phyloP scores from a whole-genome alignment of 768 basidiomycete species.

The Lactarius tabidus region DNA sequence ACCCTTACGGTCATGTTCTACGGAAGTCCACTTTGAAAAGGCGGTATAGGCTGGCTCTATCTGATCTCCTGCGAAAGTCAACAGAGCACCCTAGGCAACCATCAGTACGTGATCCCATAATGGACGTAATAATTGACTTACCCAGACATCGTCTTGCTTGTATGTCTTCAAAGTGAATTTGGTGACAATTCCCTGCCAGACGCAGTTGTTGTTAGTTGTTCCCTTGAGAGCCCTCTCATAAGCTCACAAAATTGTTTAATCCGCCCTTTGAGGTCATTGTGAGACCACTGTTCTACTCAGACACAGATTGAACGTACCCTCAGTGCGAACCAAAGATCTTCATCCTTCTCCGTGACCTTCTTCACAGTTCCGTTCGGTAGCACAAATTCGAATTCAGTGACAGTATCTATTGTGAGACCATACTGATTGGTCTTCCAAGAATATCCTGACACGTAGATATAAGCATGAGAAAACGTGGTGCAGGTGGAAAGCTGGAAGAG shows the following conservation, averaged over 20 bases:
- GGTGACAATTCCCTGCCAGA: slow-evolving; percentile 9
- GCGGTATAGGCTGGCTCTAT: not conserved
- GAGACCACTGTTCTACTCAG: not conserved
- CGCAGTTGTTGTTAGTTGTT: not conserved
- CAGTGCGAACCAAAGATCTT: no score
- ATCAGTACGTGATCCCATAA: not conserved
- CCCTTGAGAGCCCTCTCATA: no score
- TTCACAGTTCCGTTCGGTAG: slow-evolving; percentile 21
- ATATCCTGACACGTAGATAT: not conserved
- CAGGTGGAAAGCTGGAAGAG: not conserved
- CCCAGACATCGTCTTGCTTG: slow-evolving; percentile 3
- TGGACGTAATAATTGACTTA: not conserved
- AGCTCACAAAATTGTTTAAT: slow-evolving; percentile 8
- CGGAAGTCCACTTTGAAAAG: not conserved
- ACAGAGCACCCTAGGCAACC: not conserved
- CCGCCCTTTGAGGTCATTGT: not conserved
- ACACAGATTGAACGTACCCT: not conserved
- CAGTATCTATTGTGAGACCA: slow-evolving; percentile 24
- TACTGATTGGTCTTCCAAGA: slow-evolving; percentile 24
- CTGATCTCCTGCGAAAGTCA: not conserved
- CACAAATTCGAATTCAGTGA: slow-evolving; percentile 24
- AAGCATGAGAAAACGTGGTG: not conserved
- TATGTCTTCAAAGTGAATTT: slow-evolving; percentile 5
- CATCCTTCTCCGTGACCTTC: not conserved
- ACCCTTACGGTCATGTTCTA: not conserved